Percentiles rank a stretch among this genome's conserved stretches.
phyloP scores from a whole-genome alignment of 2,329 filamentous ascomycete genomes.

The Trichoderma sp. region DNA sequence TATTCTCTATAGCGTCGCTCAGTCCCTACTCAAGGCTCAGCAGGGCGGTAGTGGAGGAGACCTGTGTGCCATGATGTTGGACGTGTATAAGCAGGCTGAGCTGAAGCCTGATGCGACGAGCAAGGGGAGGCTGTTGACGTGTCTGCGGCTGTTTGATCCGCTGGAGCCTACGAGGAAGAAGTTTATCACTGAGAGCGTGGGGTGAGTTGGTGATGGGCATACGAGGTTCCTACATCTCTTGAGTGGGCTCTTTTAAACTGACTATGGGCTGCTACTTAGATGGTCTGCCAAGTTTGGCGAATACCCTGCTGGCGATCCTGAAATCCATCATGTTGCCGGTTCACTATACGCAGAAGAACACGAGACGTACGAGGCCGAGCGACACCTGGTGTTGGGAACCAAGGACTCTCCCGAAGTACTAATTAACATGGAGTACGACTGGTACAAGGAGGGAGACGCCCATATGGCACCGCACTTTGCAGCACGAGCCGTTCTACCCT shows the following conservation, averaged over 20 bases:
- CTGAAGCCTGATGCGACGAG: constrained; percentile 72
- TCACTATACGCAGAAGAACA: constrained; percentile 89
- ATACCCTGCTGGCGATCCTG: constrained; percentile 87
- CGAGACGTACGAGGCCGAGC: constrained; percentile 90
- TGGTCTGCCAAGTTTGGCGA: constrained; percentile 89
- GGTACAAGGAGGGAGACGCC: constrained; percentile 87
- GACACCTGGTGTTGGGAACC: constrained; percentile 84
- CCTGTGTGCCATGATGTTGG: constrained; percentile 80
- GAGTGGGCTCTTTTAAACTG: not conserved
- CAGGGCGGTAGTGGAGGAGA: constrained; percentile 93
- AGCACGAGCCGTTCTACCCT: constrained; percentile 84
- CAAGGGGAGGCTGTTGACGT: constrained; percentile 74
- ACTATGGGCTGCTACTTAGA: constrained; percentile 31
- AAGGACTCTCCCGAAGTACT: constrained; percentile 82
- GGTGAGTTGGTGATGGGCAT: constrained; percentile 48
- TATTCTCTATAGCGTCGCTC: constrained; percentile 80
- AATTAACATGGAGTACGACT: constrained; percentile 82
- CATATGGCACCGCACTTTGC: constrained; percentile 86
- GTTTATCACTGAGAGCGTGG: constrained; percentile 83
- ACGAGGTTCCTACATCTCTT: not conserved
- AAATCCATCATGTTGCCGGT: constrained; percentile 90
- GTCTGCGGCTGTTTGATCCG: constrained; percentile 76
- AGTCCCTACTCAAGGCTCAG: constrained; percentile 84
- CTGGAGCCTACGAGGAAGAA: constrained; percentile 91
- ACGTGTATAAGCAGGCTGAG: constrained; percentile 87